Percentiles rank a stretch among this genome's conserved stretches.
Evolutionary conservation across 2,329 filamentous ascomycete genomes (phyloP).

Genomic region (Neonectria faginata): DNA sequence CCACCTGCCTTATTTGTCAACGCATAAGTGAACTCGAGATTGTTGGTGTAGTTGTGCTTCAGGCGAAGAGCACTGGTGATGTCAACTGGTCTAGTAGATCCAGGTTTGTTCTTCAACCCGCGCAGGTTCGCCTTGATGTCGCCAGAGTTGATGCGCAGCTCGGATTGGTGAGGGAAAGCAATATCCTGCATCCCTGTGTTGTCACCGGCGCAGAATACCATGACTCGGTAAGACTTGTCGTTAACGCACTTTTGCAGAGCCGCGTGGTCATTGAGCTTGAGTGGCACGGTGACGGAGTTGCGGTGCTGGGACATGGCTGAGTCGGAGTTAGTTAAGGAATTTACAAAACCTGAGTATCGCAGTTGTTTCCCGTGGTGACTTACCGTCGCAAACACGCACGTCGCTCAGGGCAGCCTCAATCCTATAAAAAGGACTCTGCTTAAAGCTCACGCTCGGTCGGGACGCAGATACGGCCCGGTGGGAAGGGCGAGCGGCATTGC

Average conservation of each 20-base stretch:
- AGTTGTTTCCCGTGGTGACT: conserved; percentile 43
- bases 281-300: conserved; percentile 59
- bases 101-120: conserved; percentile 94
- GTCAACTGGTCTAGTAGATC: conserved; percentile 92
- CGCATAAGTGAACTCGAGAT: conserved; percentile 88
- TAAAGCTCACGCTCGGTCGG: conserved; percentile 57
- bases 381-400: conserved; percentile 79
- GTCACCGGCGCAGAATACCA: conserved; percentile 85
- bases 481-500: conserved; percentile 4
- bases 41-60: conserved; percentile 78
- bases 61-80: conserved; percentile 82
- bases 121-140: conserved; percentile 94
- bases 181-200: conserved; percentile 77
- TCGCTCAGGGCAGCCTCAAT: conserved; percentile 74
- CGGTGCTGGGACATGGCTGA: conserved; percentile 67
- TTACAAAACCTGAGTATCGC: not conserved
- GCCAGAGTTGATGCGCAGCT: conserved; percentile 88
- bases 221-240: conserved; percentile 75
- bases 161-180: conserved; percentile 90
- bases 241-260: conserved; percentile 66
- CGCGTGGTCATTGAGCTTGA: conserved; percentile 64
- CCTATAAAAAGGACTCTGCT: conserved; percentile 87
- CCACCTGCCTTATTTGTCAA: conserved; percentile 83
- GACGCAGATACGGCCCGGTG: conserved; percentile 25
- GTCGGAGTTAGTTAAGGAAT: conserved; percentile 12